Base-by-base conservation (phyloP, 805 yeast genomes). In the Gaillardinia entomophila region DNA sequence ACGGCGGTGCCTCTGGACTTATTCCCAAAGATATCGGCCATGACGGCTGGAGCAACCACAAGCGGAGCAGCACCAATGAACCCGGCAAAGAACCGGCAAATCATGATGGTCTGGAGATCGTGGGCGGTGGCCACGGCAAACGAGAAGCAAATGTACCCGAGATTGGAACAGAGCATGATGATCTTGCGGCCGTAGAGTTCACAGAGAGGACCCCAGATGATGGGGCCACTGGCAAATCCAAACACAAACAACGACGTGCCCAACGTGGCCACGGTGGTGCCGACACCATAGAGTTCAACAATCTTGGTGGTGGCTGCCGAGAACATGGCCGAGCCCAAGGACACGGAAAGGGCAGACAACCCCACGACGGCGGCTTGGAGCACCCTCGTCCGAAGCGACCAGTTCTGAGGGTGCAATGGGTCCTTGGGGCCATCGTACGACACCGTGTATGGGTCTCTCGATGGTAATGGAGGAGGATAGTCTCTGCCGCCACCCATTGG, bases 221-320 rank as follows among this genome's bases (percentile, higher is more conserved):
- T 66, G 3, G 97, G 97, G 13, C 97, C 96, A 1, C 86, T 72
- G 1, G 96, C 97, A 59, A 88, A 90, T 8, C 97, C 97, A 26
- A 87, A 57, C n/a, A 89, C 96, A 48, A 76, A 89, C 16, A 88
- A 66, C 0, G 96, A 78, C 7, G 87, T 71, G 35, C 86, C 83
- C 29, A 90, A 67, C 15, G 84, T 72, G 11, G 82, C 81, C n/a
- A 79, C 89, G 8, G 77, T 82, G 5, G 49, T 40, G 26, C 83
- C 80, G 30, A 89, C 77, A 37, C 73, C 73, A 56, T 57, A 89
- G 25, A 68, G 57, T 30, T 43, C 60, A 41, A 71, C 55, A 20
- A 87, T 48, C 14, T 56, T 70, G 0, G 56, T 48, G 8, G 75
- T 64, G 3, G 80, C 82, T 18, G 81, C 68, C 1, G 95, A 75